These are phyloP conservation scores for Solanum habrochaites DNA, from an alignment of 257 asterid species.

Conservation along the genomic window DNA sequence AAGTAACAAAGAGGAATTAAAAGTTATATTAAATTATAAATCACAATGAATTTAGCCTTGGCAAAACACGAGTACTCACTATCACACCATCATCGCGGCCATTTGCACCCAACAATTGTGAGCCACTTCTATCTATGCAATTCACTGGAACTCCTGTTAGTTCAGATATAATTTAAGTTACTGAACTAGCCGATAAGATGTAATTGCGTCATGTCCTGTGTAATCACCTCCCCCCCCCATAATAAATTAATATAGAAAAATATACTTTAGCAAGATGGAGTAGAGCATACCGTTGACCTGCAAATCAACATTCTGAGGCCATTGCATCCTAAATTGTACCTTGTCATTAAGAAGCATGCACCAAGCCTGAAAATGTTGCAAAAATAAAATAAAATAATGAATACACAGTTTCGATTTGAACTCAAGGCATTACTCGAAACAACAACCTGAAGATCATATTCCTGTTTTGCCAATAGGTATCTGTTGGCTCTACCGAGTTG, in stretches of 20 bases:
- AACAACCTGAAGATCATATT: slow-evolving; percentile 75
- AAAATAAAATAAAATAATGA: background rate
- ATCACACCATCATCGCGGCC: slow-evolving; percentile 63
- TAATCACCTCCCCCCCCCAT: background rate
- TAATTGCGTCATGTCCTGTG: background rate
- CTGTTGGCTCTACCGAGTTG: slow-evolving; percentile 64
- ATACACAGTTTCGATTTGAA: background rate
- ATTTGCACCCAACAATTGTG: slow-evolving; percentile 65
- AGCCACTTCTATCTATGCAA: slow-evolving; percentile 77
- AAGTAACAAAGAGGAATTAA: background rate
- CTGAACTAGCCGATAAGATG: background rate
- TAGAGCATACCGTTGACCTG: slow-evolving; percentile 68
- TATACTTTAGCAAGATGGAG: background rate
- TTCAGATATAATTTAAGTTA: slow-evolving; percentile 6
- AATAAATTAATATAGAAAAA: background rate
- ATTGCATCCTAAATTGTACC: slow-evolving; percentile 86
- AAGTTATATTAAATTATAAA: background rate
- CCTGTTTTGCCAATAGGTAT: slow-evolving; percentile 71
- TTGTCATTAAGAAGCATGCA: slow-evolving; percentile 88
- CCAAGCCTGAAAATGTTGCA: slow-evolving; percentile 51
- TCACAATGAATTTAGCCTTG: background rate
- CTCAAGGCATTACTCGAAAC: background rate
- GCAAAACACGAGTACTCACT: slow-evolving; percentile 26
- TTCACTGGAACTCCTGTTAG: slow-evolving; percentile 64
- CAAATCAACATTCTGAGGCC: slow-evolving; percentile 80